These are phyloP conservation scores for Ceratocystiopsis sp. DNA, from an alignment of 2,329 filamentous ascomycete genomes.

Conservation along the genomic window DNA sequence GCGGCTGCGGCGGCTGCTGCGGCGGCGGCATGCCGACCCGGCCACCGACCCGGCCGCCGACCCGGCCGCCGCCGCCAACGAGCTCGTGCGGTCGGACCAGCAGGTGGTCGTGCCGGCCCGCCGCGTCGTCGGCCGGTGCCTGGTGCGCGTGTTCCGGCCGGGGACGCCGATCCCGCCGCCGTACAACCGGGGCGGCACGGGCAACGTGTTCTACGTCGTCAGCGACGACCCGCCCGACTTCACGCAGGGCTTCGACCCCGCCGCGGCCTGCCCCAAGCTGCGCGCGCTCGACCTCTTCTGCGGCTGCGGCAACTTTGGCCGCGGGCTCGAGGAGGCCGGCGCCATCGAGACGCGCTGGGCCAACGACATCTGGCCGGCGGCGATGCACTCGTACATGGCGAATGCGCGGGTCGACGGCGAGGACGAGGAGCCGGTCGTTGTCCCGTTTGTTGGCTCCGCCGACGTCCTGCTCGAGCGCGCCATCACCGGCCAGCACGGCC, in stretches of 20 bases:
- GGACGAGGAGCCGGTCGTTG: constrained; percentile 15
- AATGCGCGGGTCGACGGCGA: constrained; percentile 28
- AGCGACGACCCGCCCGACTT: constrained; percentile 14
- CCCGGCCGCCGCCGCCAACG: constrained; percentile 23
- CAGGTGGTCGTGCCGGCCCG: constrained; percentile 19
- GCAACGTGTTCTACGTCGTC: constrained; percentile 41
- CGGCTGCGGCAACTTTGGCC: constrained; percentile 61
- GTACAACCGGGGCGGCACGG: constrained; percentile 48
- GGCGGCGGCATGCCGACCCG: constrained; percentile 25
- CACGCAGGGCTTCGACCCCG: constrained; percentile 40
- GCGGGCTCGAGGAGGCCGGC: constrained; percentile 57
- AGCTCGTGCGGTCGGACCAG: constrained; percentile 38
- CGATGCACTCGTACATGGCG: constrained; percentile 58
- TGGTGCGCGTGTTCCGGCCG: constrained; percentile 36
- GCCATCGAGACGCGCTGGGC: constrained; percentile 47
- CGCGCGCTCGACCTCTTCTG: constrained; percentile 57
- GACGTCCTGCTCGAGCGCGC: constrained; percentile 46
- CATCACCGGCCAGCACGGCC: constrained; percentile 24
- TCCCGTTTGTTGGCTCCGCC: constrained; percentile 53
- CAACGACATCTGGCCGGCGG: constrained; percentile 46
- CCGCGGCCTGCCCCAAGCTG: constrained; percentile 21
- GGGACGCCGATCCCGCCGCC: constrained; percentile 36
- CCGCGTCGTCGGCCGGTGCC: constrained; percentile 37
- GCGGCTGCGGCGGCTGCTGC: constrained; percentile 33
- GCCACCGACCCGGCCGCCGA: constrained; percentile 9